phyloP scores from a whole-genome alignment of 352 stramenopile species.

The Aphanomyces stellatus region DNA sequence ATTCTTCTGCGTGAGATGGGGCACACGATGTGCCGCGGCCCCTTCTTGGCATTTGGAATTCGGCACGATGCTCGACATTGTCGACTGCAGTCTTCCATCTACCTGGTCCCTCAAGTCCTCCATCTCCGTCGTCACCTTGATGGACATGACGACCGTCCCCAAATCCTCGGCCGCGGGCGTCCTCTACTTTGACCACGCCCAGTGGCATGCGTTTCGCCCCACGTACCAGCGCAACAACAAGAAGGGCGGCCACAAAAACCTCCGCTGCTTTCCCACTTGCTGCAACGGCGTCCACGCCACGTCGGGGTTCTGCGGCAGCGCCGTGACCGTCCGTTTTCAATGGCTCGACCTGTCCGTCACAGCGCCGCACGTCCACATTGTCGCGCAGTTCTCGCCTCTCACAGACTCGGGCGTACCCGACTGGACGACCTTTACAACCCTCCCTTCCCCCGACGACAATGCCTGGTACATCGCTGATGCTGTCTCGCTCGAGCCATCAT shows the following conservation, averaged over 20 bases:
- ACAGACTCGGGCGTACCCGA: background rate
- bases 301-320: conserved; percentile 80
- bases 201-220: conserved; percentile 35
- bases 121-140: too few relatives aligned
- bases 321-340: conserved; percentile 71
- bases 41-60: too few relatives aligned
- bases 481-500: conserved; percentile 22
- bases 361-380: background rate
- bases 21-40: too few relatives aligned
- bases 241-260: conserved; percentile 83
- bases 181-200: background rate
- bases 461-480: conserved; percentile 45
- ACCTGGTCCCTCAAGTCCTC: too few relatives aligned
- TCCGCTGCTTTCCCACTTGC: conserved; percentile 82
- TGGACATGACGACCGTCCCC: too few relatives aligned
- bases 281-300: conserved; percentile 71
- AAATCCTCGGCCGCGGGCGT: too few relatives aligned
- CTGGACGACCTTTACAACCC: conserved; percentile 23
- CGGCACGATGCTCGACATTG: too few relatives aligned
- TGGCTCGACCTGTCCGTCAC: background rate
- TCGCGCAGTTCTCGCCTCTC: background rate
- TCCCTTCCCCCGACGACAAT: conserved; percentile 54
- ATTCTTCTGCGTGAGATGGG: too few relatives aligned
- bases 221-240: conserved; percentile 88
- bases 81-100: too few relatives aligned